Evolutionary conservation across 805 yeast species (phyloP), one percentile per base, ranked within the genome.

Genomic region (Phaffomyces opuntiae): DNA sequence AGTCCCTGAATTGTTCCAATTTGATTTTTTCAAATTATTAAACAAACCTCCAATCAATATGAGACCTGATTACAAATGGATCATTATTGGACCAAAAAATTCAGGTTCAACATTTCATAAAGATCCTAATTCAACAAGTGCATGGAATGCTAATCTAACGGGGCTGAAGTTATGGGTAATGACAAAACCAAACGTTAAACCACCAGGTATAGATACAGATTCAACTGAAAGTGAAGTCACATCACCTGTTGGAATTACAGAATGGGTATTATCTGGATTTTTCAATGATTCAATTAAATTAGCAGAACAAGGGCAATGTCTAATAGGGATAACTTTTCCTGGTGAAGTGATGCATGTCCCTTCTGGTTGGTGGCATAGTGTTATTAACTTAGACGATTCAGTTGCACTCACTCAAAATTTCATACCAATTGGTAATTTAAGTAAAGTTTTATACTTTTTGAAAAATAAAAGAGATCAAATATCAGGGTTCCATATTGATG

Each of bases 311-410:
- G 60, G 67, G 21, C 71, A 73, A 21, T 82, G 87, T 53, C 58
- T 71, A 19, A 78, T 89, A 19, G 93, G 87, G 0, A 69, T 89
- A 13, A 84, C 95, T 0, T 79, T 78, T 52, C 83, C 88, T 0
- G 91, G 90, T 7, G 95, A 90, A 60, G 83, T 88, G 49, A 76
- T 88, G 73, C 79, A 84, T 60, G 97, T 89, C 8, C 97, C 97
- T 4, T 74, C 89, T n/a, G 95, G 95, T 1, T 89, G 97, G 97
- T 89, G 97, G 97, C 97, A 89, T 68, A 70, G 81, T 40, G 97
- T 90, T 29, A 86, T 89, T n/a, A 89, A 89, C 55, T 57, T 89
- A 12, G 85, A 82, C 47, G 88, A 83, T 58, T 71, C 81, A n/a
- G 80, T 89, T 17, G 97, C 96, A 0, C 65, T 89, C 55, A 89